Conservation (phyloP, 2,329 filamentous ascomycete genomes). For the Geosmithia flava region DNA sequence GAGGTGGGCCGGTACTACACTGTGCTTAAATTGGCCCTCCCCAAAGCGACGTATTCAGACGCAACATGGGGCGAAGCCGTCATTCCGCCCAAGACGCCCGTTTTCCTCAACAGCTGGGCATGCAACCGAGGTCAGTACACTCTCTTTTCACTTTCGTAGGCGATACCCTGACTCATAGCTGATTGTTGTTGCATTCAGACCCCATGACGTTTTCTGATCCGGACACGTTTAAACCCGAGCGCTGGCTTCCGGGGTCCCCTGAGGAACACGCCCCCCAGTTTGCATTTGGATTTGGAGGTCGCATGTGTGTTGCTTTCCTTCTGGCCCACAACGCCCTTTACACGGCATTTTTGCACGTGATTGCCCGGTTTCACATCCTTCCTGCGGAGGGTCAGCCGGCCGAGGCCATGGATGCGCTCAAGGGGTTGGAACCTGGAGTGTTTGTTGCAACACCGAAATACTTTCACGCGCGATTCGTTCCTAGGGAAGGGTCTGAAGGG, state of each 20-base stretch:
- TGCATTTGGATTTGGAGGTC: slow-evolving; percentile 37
- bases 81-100: slow-evolving; percentile 41
- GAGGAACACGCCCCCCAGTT: slow-evolving; percentile 31
- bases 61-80: slow-evolving; percentile 10
- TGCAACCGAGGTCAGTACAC: slow-evolving; percentile 11
- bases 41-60: slow-evolving; percentile 28
- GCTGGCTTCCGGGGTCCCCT: slow-evolving; percentile 22
- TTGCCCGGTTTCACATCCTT: slow-evolving; percentile 34
- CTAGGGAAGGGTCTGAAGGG: slow-evolving; percentile 2
- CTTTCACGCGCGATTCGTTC: slow-evolving; percentile 6
- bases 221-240: slow-evolving; percentile 41
- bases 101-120: slow-evolving; percentile 16
- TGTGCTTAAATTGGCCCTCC: slow-evolving; percentile 53
- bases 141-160: not conserved
- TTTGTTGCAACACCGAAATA: slow-evolving; percentile 6
- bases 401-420: slow-evolving; percentile 10
- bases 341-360: slow-evolving; percentile 35
- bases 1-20: slow-evolving; percentile 53
- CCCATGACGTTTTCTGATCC: slow-evolving; percentile 50
- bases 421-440: slow-evolving; percentile 6
- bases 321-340: slow-evolving; percentile 41
- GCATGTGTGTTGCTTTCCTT: slow-evolving; percentile 42
- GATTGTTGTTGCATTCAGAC: slow-evolving; percentile 21
- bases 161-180: not conserved
- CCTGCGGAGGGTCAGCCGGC: slow-evolving; percentile 6